These are phyloP conservation scores for Ogataea trehaloabstinens DNA, from an alignment of 805 yeast species.

Conservation along the genomic window DNA sequence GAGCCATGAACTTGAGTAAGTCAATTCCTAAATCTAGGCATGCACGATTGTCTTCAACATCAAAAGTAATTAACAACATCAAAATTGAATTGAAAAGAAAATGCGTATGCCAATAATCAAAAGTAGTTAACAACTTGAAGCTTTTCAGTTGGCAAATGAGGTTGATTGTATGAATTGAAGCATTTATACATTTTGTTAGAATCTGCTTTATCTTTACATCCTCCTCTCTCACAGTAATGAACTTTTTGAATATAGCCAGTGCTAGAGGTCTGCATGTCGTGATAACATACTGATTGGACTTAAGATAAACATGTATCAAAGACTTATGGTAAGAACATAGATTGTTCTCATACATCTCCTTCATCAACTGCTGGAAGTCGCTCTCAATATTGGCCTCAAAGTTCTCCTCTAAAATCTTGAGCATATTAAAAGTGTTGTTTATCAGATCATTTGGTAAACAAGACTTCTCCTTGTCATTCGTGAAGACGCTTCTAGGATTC, in stretches of 20 bases:
- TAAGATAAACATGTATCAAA: constrained; percentile 33
- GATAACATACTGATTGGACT: constrained; percentile 35
- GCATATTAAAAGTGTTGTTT: constrained; percentile 18
- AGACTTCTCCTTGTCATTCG: constrained; percentile 19
- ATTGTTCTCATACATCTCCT: constrained; percentile 18
- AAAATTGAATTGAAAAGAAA: constrained; percentile 35
- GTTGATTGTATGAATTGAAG: constrained; percentile 33
- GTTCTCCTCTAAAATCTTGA: constrained; percentile 23
- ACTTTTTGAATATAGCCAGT: constrained; percentile 34
- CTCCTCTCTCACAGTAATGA: constrained; percentile 16
- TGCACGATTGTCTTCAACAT: constrained; percentile 9
- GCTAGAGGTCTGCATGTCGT: constrained; percentile 36
- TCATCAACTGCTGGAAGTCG: constrained; percentile 20
- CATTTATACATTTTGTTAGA: constrained; percentile 28
- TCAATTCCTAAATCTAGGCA: constrained; percentile 22
- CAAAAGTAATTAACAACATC: constrained; percentile 26
- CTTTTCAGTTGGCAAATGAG: constrained; percentile 27
- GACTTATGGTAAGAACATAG: constrained; percentile 18
- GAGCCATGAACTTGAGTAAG: constrained; percentile 27
- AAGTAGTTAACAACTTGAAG: constrained; percentile 32
- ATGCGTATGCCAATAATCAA: constrained; percentile 41
- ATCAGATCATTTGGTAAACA: constrained; percentile 19
- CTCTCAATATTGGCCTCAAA: constrained; percentile 19
- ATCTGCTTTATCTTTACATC: constrained; percentile 26
- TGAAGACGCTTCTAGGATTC: constrained; percentile 24